These are phyloP conservation scores for Cordyceps javanica DNA, from an alignment of 2,329 filamentous ascomycete genomes.

Conservation along the genomic window DNA sequence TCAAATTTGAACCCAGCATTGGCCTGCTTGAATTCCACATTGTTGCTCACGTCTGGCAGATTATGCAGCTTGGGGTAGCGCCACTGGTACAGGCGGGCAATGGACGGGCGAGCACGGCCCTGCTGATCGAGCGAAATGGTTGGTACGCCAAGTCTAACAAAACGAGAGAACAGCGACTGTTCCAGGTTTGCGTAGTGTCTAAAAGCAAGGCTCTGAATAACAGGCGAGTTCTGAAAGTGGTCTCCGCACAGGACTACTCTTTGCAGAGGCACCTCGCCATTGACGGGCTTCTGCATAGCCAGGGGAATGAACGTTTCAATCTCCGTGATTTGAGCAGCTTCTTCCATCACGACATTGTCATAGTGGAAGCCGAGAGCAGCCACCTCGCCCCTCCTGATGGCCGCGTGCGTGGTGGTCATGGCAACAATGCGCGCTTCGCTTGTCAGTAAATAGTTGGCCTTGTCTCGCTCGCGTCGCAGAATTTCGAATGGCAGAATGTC, in stretches of 20 bases:
- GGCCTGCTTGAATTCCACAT: conserved; percentile 67
- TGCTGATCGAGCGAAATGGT: conserved; percentile 87
- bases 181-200: conserved; percentile 93
- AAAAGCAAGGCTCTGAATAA: conserved; percentile 92
- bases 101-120: conserved; percentile 79
- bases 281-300: conserved; percentile 76
- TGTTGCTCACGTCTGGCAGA: conserved; percentile 64
- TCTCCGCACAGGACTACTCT: conserved; percentile 90
- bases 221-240: conserved; percentile 92
- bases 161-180: conserved; percentile 86
- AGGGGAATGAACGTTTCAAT: conserved; percentile 95
- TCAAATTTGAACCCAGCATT: conserved; percentile 92
- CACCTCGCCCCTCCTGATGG: conserved; percentile 88
- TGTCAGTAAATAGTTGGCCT: conserved; percentile 89
- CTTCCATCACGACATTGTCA: conserved; percentile 97
- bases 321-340: conserved; percentile 96
- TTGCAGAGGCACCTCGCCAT: conserved; percentile 70
- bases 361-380: conserved; percentile 90
- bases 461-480: conserved; percentile 78
- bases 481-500: conserved; percentile 96
- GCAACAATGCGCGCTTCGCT: conserved; percentile 97
- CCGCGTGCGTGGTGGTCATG: conserved; percentile 97
- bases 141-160: conserved; percentile 89
- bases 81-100: conserved; percentile 90
- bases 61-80: conserved; percentile 77